phyloP scores from a whole-genome alignment of 1,139 yeast genomes.

The Scheffersomyces insectosa region DNA sequence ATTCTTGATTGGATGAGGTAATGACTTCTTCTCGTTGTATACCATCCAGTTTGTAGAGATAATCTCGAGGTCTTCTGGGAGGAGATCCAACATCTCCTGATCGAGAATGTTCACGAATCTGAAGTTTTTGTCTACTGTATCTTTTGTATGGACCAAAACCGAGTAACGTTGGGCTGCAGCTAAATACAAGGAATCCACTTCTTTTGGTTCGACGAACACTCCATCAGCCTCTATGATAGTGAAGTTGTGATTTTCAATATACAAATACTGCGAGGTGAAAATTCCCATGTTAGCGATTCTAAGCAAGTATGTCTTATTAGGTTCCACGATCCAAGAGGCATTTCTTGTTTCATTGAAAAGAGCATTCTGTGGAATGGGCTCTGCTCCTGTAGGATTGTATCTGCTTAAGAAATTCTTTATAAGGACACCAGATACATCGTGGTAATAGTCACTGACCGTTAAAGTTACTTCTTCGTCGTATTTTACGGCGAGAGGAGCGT shows the following conservation, averaged over 20 bases:
- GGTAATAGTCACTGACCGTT: slow-evolving; percentile 65
- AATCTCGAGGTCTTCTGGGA: slow-evolving; percentile 54
- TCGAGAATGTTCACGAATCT: slow-evolving; percentile 66
- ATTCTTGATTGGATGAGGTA: slow-evolving; percentile 17
- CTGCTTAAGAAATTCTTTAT: slow-evolving; percentile 51
- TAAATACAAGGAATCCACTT: slow-evolving; percentile 58
- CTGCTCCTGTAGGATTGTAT: slow-evolving; percentile 82
- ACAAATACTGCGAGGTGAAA: slow-evolving; percentile 70
- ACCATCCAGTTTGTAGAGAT: slow-evolving; percentile 56
- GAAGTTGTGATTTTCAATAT: slow-evolving; percentile 67
- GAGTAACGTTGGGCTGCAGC: slow-evolving; percentile 74
- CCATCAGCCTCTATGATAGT: slow-evolving; percentile 77
- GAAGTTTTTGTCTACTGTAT: slow-evolving; percentile 44
- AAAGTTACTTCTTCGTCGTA: slow-evolving; percentile 64
- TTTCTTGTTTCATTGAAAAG: slow-evolving; percentile 66
- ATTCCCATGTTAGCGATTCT: slow-evolving; percentile 68
- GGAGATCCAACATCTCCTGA: slow-evolving; percentile 62
- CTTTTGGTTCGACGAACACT: slow-evolving; percentile 57
- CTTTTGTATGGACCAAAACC: slow-evolving; percentile 59
- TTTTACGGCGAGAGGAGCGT: slow-evolving; percentile 48
- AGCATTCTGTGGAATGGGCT: slow-evolving; percentile 70
- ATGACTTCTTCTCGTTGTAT: slow-evolving; percentile 38
- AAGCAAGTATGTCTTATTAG: slow-evolving; percentile 61
- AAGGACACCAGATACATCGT: slow-evolving; percentile 46
- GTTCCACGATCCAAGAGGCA: slow-evolving; percentile 56